Percentiles rank a stretch among this genome's conserved stretches.
Evolutionary conservation across 306 rosid genomes (phyloP).

Genomic region (Mimosa bimucronata): DNA sequence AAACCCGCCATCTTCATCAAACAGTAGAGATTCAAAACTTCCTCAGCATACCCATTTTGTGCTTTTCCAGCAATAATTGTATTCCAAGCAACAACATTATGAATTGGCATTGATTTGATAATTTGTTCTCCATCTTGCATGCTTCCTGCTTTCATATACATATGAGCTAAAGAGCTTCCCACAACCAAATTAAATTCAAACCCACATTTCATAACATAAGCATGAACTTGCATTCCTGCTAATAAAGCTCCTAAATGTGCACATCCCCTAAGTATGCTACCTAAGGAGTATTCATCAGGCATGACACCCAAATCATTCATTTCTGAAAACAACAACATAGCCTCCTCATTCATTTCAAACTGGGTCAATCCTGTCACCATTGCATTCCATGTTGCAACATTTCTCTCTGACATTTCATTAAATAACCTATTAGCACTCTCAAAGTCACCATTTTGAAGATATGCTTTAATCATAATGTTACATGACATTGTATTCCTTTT

Average conservation of each 20-base stretch:
- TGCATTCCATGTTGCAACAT: conserved; percentile 86
- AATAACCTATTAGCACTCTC: conserved; percentile 67
- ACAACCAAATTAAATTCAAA: conserved; percentile 75
- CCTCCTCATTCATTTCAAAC: conserved; percentile 68
- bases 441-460: conserved; percentile 53
- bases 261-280: conserved; percentile 85
- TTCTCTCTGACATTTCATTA: conserved; percentile 81
- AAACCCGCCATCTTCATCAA: conserved; percentile 75
- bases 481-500: conserved; percentile 78
- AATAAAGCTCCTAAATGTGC: conserved; percentile 66
- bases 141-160: conserved; percentile 87
- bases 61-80: conserved; percentile 91
- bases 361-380: conserved; percentile 74
- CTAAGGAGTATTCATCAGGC: conserved; percentile 80
- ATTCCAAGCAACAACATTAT: conserved; percentile 92
- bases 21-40: conserved; percentile 66
- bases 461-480: conserved; percentile 76
- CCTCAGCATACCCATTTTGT: conserved; percentile 62
- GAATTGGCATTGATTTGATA: conserved; percentile 64
- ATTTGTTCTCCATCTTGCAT: conserved; percentile 71
- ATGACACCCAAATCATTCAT: conserved; percentile 69
- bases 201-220: conserved; percentile 71
- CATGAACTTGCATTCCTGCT: conserved; percentile 77
- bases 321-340: conserved; percentile 54
- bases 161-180: conserved; percentile 85